Conservation (phyloP, 495 filamentous ascomycete genomes). For the Hyaloscypha finlandica region DNA sequence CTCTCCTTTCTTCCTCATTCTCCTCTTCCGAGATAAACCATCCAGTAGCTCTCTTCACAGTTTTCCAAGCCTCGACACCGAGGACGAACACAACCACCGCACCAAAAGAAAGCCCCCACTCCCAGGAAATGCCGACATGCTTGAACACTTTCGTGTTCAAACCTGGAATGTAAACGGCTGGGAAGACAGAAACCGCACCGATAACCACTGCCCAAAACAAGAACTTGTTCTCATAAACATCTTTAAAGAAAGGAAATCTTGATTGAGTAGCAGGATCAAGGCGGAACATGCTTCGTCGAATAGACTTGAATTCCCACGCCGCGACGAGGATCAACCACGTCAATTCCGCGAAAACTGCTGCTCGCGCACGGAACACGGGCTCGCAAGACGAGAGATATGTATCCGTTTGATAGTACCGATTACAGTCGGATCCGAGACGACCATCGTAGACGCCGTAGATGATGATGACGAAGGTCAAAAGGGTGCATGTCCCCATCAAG, state of each 20-base stretch:
- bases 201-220: constrained; percentile 69
- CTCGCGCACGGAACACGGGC: constrained; percentile 68
- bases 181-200: constrained; percentile 67
- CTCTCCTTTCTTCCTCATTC: constrained; percentile 19
- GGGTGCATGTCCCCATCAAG: constrained; percentile 62
- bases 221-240: constrained; percentile 67
- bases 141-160: constrained; percentile 69
- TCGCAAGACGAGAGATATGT: constrained; percentile 47
- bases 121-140: constrained; percentile 68
- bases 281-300: constrained; percentile 63
- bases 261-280: constrained; percentile 51
- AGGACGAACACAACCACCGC: constrained; percentile 58
- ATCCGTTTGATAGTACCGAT: constrained; percentile 46
- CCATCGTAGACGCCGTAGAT: constrained; percentile 62
- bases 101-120: constrained; percentile 61
- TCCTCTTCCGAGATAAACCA: constrained; percentile 25
- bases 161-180: constrained; percentile 68
- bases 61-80: constrained; percentile 66
- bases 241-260: constrained; percentile 54
- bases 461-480: constrained; percentile 65
- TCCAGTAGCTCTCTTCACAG: constrained; percentile 47
- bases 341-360: constrained; percentile 69
- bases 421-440: constrained; percentile 65
- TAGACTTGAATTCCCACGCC: constrained; percentile 69
- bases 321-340: constrained; percentile 69